A percentile compares a stretch with the other conserved stretches of the same genome.
Evolutionary conservation across 2,329 filamentous ascomycete genomes (phyloP).

Genomic region (Claviceps sp.): DNA sequence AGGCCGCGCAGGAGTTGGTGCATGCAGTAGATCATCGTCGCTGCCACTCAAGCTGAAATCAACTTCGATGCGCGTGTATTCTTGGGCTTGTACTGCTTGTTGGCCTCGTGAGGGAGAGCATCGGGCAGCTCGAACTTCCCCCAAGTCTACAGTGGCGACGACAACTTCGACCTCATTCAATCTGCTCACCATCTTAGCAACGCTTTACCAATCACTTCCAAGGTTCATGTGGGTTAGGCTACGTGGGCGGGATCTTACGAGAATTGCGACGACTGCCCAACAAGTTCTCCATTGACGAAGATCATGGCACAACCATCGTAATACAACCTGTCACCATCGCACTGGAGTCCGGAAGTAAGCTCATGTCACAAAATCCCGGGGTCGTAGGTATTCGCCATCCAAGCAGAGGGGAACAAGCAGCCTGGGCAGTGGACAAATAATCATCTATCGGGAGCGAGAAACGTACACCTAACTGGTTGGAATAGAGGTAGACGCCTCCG

Average conservation of each 20-base stretch:
- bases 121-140: constrained; percentile 41
- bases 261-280: constrained; percentile 52
- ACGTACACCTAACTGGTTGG: constrained; percentile 3
- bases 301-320: constrained; percentile 35
- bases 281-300: constrained; percentile 46
- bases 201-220: background rate
- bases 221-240: constrained; percentile 17
- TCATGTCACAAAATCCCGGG: background rate
- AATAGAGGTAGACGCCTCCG: constrained; percentile 4
- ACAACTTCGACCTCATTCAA: constrained; percentile 42
- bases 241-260: constrained; percentile 26
- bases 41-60: constrained; percentile 3
- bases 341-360: background rate
- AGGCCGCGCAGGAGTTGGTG: constrained; percentile 28
- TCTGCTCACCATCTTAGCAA: background rate
- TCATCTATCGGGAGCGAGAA: background rate
- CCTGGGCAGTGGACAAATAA: background rate
- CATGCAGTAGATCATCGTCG: constrained; percentile 17
- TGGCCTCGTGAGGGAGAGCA: constrained; percentile 4
- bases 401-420: background rate
- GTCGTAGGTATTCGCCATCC: background rate
- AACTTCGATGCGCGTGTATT: constrained; percentile 10
- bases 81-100: constrained; percentile 6
- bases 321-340: constrained; percentile 1
- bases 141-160: constrained; percentile 53